A percentile compares a stretch with the other conserved stretches of the same genome.
Evolutionary conservation across 176 grass and related monocot genomes (phyloP).

Genomic region (Stipa capillata): DNA sequence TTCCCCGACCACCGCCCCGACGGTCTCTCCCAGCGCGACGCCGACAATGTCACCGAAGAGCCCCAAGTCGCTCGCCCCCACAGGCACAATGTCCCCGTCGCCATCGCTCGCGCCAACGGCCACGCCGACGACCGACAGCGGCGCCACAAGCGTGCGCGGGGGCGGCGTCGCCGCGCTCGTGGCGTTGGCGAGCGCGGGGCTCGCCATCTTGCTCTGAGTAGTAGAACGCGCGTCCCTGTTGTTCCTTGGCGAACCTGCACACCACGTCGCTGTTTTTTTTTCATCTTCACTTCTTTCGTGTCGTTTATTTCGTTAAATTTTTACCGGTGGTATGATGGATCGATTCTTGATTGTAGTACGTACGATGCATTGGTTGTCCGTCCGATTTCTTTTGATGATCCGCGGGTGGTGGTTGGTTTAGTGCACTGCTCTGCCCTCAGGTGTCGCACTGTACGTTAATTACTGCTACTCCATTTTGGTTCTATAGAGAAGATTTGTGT

Average conservation of each 20-base stretch:
- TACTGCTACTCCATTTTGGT: constrained; percentile 38
- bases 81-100: background rate
- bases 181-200: constrained; percentile 27
- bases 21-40: constrained; percentile 5
- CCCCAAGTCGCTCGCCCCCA: constrained; percentile 18
- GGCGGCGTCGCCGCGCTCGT: constrained; percentile 27
- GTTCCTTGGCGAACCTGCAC: no score
- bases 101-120: constrained; percentile 12
- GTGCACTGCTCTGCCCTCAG: no score
- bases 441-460: constrained; percentile 25
- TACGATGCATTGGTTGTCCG: constrained; percentile 23
- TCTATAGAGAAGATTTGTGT: constrained; percentile 44
- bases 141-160: background rate
- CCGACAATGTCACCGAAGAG: constrained; percentile 28
- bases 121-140: background rate
- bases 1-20: constrained; percentile 5
- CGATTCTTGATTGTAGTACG: constrained; percentile 53
- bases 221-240: no score
- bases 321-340: no score
- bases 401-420: constrained; percentile 24
- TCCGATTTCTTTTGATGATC: constrained; percentile 21
- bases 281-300: constrained; percentile 20
- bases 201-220: constrained; percentile 34
- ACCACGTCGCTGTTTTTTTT: background rate
- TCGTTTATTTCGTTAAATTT: constrained; percentile 40